Evolutionary conservation across 2,329 filamentous ascomycete species (phyloP).

Genomic region (Metarhizium humberi): DNA sequence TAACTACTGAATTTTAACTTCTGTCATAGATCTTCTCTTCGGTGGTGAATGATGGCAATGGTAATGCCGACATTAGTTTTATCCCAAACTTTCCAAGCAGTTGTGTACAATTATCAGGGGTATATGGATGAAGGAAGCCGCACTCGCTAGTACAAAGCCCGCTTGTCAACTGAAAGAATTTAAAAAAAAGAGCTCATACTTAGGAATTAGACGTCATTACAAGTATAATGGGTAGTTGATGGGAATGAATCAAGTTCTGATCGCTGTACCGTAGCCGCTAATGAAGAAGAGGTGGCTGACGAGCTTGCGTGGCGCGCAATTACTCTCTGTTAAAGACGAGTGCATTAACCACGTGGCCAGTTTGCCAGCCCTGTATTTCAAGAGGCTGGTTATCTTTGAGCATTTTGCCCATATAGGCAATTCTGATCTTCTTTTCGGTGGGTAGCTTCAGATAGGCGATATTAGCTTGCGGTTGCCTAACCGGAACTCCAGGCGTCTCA

Average conservation of each 20-base stretch:
- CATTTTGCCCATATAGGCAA: conserved; percentile 75
- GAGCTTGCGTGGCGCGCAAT: neutral
- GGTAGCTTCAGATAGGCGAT: conserved; percentile 37
- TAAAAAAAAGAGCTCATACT: neutral
- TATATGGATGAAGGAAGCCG: neutral
- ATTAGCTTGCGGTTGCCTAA: neutral
- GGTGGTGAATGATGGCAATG: neutral
- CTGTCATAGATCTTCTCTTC: neutral
- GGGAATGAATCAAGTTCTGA: neutral
- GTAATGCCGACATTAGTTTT: neutral
- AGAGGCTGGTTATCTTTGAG: conserved; percentile 61
- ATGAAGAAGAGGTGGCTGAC: neutral
- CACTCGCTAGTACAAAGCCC: neutral
- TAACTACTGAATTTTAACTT: neutral
- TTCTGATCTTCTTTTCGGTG: conserved; percentile 49
- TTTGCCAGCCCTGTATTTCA: conserved; percentile 63
- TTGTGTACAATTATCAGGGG: neutral
- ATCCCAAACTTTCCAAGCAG: neutral
- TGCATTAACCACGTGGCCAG: conserved; percentile 68
- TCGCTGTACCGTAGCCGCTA: neutral
- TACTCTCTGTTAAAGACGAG: conserved; percentile 49
- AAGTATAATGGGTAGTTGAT: neutral
- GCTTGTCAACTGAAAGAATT: neutral
- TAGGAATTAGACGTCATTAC: neutral
- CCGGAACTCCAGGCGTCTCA: neutral